Base-by-base conservation (phyloP, 2,329 filamentous ascomycete genomes). In the Trichoderma oligosporum region DNA sequence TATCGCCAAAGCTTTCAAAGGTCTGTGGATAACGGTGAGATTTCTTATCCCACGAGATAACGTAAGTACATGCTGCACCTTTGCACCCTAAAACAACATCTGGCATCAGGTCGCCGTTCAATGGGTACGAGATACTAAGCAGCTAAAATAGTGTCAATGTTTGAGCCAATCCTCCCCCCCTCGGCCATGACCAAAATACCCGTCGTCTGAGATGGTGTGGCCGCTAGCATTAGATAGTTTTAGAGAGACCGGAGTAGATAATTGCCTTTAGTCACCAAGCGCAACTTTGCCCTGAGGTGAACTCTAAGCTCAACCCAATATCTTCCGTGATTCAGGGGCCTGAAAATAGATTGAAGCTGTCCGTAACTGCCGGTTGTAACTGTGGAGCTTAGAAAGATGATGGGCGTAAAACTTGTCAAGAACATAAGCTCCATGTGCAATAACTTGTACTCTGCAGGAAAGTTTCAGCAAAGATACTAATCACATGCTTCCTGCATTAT, bases 71-170 rank as follows among this genome's bases (percentile, higher is more conserved):
- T 25, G 51, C 22, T 29, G 39, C 51, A 54, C 51, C 18, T 36
- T 22, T 54, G 51, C 51, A 38, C 47, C 39, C 51, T 54, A 45
- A 16, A 54, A 38, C 22, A 27, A 54, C 42, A 47, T 47, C 31
- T 47, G 25, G 24, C 25, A 48, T 39, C 18, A 46, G 31, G 33
- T 39, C 33, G 31, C 16, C 35, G 18, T 24, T 16, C 35, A 33
- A 33, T 35, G 53, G 42, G 35, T 24, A 27, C 20, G 25, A 48
- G 24, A 56, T 55, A 44, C 44, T 12, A 24, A 29, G 35, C 53
- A 56, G 16, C 53, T 56, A 56, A 56, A 41, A 24, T 56, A 41
- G 53, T 33, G 35, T 27, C 42, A n/a, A 31, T 9, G 53, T 25
- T 22, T 4, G 12, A 38, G 22, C 31, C 41, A 36, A 45, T 54